Evolutionary conservation across 2,329 filamentous ascomycete genomes (phyloP), one percentile per base, ranked within the genome.

Genomic region (Tolypocladium amazonense): DNA sequence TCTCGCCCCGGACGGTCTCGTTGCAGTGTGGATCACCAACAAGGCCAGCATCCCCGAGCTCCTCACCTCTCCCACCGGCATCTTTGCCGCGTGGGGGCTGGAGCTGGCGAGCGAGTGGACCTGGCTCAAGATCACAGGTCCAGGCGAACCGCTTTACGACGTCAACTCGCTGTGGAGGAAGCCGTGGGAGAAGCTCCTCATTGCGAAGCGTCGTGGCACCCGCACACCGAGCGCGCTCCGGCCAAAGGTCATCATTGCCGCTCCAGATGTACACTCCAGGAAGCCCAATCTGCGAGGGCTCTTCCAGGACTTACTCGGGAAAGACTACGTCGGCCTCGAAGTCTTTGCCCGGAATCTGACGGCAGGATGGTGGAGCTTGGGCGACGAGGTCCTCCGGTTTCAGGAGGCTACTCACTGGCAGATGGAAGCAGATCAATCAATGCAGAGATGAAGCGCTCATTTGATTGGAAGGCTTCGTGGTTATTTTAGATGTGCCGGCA

Each of bases 21-120:
- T 92, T 0, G 88, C 82, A 23, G 73, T 93, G 25, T 93, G 89
- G 89, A 79, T 92, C 59, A 93, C 90, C 56, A 93, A 93, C 72
- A 89, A 86, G 63, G 73, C 80, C 2, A 77, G 83, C 27, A 76
- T 85, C 3, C 72, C 82, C 27, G 79, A 84, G 6, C 73, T 91
- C 15, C 69, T 86, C 58, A 77, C 73, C 0, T 76, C 78, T 0
- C 70, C 75, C 2, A 65, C 65, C 1, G 86, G 86, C 1, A 64
- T 92, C 2, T 88, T 92, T 63, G 78, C 81, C 8, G 72, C 76
- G 39, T 91, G 88, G 88, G 86, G 84, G 30, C 73, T 93, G 0
- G 79, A 86, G 57, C 68, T 84, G 14, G 76, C 83, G 0, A 83
- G 86, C 56, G 88, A 92, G 69, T 93, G 89, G 89, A 79, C 85